These are phyloP conservation scores for Ganoderma sp. DNA, from an alignment of 1,284 basidiomycete genomes.

Conservation along the genomic window DNA sequence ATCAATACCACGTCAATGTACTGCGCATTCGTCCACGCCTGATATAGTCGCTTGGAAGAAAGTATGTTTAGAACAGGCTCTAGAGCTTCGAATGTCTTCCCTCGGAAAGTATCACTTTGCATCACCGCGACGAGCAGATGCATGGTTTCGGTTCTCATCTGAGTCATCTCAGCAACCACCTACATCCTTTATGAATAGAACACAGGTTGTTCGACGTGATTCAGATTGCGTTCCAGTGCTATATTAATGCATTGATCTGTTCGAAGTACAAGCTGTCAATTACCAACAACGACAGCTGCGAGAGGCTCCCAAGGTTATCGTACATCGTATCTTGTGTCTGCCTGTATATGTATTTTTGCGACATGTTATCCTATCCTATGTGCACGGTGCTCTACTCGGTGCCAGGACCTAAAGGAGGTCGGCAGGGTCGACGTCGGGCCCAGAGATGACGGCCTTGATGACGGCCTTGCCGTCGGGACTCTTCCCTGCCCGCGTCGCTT, in stretches of 20 bases:
- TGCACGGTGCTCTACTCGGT: not conserved
- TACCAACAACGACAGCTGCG: slow-evolving; percentile 15
- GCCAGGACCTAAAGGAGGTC: slow-evolving; percentile 27
- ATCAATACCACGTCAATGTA: not conserved
- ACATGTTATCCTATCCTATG: not conserved
- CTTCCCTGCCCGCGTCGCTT: slow-evolving; percentile 79
- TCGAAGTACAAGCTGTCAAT: slow-evolving; percentile 16
- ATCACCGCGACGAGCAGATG: not conserved
- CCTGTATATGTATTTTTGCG: not conserved
- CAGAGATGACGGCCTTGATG: slow-evolving; percentile 80
- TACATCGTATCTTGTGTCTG: slow-evolving; percentile 5
- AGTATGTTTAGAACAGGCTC: not conserved
- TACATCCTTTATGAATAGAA: not conserved
- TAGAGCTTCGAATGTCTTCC: not conserved
- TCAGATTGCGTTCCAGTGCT: not conserved
- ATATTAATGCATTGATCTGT: slow-evolving; percentile 6
- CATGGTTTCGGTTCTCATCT: not conserved
- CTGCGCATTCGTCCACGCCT: not conserved
- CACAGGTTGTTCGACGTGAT: not conserved
- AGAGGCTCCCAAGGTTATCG: slow-evolving; percentile 9
- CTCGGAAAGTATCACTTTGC: not conserved
- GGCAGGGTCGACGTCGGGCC: slow-evolving; percentile 59
- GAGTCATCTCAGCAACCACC: not conserved
- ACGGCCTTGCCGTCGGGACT: slow-evolving; percentile 77
- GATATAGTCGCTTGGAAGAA: not conserved